Percentiles rank a stretch among this genome's conserved stretches.
phyloP scores from a whole-genome alignment of 2,329 filamentous ascomycete species.

The Aspergillus alliaceus region DNA sequence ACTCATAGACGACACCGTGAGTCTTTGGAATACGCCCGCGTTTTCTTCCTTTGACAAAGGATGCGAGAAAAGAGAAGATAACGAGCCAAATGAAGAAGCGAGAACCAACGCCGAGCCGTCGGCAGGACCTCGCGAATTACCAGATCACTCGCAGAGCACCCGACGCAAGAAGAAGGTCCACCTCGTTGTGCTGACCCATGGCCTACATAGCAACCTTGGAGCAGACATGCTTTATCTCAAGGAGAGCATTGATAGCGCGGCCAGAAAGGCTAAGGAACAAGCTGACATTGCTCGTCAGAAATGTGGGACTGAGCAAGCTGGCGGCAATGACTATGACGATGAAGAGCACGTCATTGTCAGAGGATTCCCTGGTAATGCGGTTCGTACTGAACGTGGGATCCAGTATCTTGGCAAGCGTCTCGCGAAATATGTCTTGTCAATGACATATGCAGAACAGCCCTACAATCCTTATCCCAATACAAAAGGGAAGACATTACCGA shows the following conservation, averaged over 20 bases:
- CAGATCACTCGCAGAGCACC: conserved; percentile 14
- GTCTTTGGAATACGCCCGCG: conserved; percentile 87
- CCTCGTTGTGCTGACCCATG: conserved; percentile 89
- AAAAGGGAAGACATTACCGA: conserved; percentile 49
- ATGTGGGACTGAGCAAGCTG: conserved; percentile 51
- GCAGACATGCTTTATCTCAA: conserved; percentile 97
- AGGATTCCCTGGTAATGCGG: conserved; percentile 86
- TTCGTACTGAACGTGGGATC: conserved; percentile 89
- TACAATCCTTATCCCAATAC: conserved; percentile 68
- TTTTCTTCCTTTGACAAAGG: conserved; percentile 63
- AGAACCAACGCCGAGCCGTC: conserved; percentile 19
- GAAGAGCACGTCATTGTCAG: conserved; percentile 79
- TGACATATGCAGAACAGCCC: conserved; percentile 93
- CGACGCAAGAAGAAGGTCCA: conserved; percentile 61
- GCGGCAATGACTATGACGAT: not conserved
- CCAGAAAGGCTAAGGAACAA: conserved; percentile 63
- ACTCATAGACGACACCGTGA: conserved; percentile 81
- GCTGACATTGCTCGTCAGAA: conserved; percentile 49
- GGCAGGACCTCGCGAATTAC: not conserved
- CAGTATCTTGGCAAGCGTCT: conserved; percentile 95
- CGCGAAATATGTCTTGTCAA: conserved; percentile 82
- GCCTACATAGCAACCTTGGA: conserved; percentile 90
- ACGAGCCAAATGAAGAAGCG: conserved; percentile 10
- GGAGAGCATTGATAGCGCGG: conserved; percentile 88
- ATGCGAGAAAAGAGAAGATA: conserved; percentile 41